phyloP scores from a whole-genome alignment of 2,329 filamentous ascomycete species.

The Aspergillus eucalypticola region DNA sequence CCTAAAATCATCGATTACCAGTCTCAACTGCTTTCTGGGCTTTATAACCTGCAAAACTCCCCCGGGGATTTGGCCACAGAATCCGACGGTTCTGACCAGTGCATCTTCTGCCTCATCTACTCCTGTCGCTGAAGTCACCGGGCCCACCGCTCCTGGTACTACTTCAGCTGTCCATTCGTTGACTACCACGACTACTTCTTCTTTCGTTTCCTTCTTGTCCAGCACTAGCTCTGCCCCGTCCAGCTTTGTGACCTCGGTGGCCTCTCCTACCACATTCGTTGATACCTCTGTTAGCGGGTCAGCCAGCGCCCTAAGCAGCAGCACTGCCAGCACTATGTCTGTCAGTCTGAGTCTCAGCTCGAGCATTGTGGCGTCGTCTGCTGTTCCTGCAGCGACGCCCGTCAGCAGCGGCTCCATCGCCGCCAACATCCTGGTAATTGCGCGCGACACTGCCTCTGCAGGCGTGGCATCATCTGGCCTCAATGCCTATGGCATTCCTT shows the following conservation, averaged over 20 bases:
- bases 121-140: not conserved
- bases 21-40: conserved; percentile 31
- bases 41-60: conserved; percentile 35
- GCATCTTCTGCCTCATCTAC: conserved; percentile 1
- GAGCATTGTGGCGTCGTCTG: conserved; percentile 18
- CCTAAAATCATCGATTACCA: conserved; percentile 19
- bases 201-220: not conserved
- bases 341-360: conserved; percentile 23
- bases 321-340: conserved; percentile 25
- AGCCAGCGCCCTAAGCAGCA: not conserved
- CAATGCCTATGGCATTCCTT: conserved; percentile 63
- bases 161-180: conserved; percentile 3
- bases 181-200: not conserved
- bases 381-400: conserved; percentile 21
- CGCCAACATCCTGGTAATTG: conserved; percentile 58
- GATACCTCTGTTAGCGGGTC: conserved; percentile 7
- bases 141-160: conserved; percentile 5
- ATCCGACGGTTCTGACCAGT: conserved; percentile 25
- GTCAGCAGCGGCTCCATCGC: conserved; percentile 27
- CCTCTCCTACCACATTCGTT: conserved; percentile 11
- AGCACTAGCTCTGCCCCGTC: conserved; percentile 10
- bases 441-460: conserved; percentile 53
- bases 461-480: conserved; percentile 55
- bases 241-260: conserved; percentile 11
- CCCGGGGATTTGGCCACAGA: conserved; percentile 31